A percentile compares a stretch with the other conserved stretches of the same genome.
Evolutionary conservation across 305 asterid genomes (phyloP).

Genomic region (Ajuga reptans): DNA sequence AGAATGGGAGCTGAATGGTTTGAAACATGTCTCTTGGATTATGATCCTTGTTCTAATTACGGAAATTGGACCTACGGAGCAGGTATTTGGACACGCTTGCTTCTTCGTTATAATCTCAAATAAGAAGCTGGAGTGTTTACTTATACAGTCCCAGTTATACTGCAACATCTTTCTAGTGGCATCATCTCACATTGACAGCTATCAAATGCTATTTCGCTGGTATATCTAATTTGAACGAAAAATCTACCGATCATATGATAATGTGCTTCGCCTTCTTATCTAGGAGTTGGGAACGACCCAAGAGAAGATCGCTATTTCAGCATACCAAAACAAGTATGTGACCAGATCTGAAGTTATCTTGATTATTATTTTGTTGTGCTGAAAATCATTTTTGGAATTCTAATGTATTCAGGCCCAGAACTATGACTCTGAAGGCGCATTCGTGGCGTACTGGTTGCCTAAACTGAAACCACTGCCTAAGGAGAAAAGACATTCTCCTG

Average conservation of each 20-base stretch:
- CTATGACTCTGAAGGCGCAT: conserved; percentile 83
- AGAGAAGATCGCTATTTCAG: conserved; percentile 96
- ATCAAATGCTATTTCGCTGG: background rate
- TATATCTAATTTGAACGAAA: background rate
- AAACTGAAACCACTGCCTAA: conserved; percentile 56
- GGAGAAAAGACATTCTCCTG: conserved; percentile 65
- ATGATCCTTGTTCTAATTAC: conserved; percentile 91
- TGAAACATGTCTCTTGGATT: conserved; percentile 81
- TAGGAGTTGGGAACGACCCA: conserved; percentile 93
- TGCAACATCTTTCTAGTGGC: too few species aligned
- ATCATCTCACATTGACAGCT: too few species aligned
- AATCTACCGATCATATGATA: background rate
- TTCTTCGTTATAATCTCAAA: too few species aligned
- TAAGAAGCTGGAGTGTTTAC: too few species aligned
- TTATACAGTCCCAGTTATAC: too few species aligned
- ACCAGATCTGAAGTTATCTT: background rate
- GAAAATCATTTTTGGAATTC: background rate
- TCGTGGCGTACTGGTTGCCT: conserved; percentile 73
- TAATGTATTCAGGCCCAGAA: conserved; percentile 57
- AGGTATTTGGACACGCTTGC: conserved; percentile 31
- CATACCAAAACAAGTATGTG: conserved; percentile 79
- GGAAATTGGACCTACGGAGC: conserved; percentile 98
- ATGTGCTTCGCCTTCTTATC: conserved; percentile 11
- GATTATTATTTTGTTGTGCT: background rate
- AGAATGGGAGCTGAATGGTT: conserved; percentile 99